Evolutionary conservation across 352 stramenopile species (phyloP).

Genomic region (Phytophthora pistaciae): DNA sequence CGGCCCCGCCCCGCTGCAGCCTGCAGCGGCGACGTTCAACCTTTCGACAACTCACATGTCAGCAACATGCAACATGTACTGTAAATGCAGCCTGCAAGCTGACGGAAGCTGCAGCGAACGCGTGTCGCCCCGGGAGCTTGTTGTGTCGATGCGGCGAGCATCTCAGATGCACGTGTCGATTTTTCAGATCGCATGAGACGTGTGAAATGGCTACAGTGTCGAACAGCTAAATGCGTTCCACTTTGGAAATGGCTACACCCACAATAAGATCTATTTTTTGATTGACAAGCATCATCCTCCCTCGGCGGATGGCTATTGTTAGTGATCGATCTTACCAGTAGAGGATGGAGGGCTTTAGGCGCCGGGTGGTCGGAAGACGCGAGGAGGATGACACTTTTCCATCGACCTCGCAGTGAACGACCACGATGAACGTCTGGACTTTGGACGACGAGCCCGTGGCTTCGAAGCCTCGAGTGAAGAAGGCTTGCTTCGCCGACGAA

Average conservation of each 20-base stretch:
- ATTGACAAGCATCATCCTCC: constrained; percentile 1
- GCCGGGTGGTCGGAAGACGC: background rate
- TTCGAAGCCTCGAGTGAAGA: constrained; percentile 19
- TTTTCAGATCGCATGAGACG: constrained; percentile 9
- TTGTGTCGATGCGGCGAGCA: constrained; percentile 5
- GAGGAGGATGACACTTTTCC: constrained; percentile 18
- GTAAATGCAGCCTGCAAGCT: background rate
- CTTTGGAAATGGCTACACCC: constrained; percentile 8
- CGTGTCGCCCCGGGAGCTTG: constrained; percentile 4
- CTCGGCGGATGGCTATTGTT: constrained; percentile 17
- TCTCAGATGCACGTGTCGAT: background rate
- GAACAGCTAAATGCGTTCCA: constrained; percentile 13
- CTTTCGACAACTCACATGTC: background rate
- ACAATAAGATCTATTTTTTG: constrained; percentile 34
- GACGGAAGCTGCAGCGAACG: constrained; percentile 5
- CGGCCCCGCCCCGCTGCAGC: background rate
- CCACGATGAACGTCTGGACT: constrained; percentile 35
- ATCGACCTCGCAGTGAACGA: constrained; percentile 11
- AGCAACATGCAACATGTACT: background rate
- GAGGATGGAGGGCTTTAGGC: constrained; percentile 9
- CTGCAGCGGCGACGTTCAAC: background rate
- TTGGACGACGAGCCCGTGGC: constrained; percentile 26
- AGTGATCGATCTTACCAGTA: constrained; percentile 11
- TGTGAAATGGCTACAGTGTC: constrained; percentile 9
- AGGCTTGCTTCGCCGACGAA: constrained; percentile 21